Evolutionary conservation across 192 early-diverging fungal genomes (phyloP), one percentile per base, ranked within the genome.

Genomic region (Paraglomus brasilianum): DNA sequence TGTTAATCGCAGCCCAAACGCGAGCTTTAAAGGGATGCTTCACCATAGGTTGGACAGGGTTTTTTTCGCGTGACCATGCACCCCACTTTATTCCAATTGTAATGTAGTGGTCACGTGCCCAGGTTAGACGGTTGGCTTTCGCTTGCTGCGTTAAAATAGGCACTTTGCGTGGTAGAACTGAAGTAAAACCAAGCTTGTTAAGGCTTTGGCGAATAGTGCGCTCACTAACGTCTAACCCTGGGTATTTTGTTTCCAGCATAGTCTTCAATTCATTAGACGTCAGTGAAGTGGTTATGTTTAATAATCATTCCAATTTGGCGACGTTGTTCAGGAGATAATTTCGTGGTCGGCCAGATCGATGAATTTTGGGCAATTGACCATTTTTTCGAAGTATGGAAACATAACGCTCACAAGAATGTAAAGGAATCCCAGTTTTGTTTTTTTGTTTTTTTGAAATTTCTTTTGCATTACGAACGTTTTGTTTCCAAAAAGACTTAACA

Each of bases 1-100:
- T n/a, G n/a, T n/a, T n/a, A n/a, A n/a, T 53, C n/a, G 8, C 52
- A 19, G 8, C 52, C 52, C 52, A 53, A n/a, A 53, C 22, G 22
- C 22, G 52, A 53, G 19, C 52, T 53, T 53, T 53, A 53, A 53
- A 53, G 7, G 52, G 52, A 53, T 53, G 52, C 19, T 53, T 53
- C 22, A 53, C 52, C 52, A 53, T 53, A 53, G 52, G 52, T 21
- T 9, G 11, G 19, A 53, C 19, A 7, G 52, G 6, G 7, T 53
- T 53, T n/a, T 21, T 21, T 9, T 9, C 9, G 22, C n/a, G 19
- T 8, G 52, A 53, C n/a, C 52, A 53, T n/a, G 52, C 52, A 53
- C 7, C 14, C 6, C 11, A 53, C 52, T 53, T 53, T n/a, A 19
- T 53, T 53, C 52, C 52, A 17, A 17, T 53, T 53, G 19, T 53